Base-by-base conservation (phyloP, 306 rosid genomes). In the Quercus variabilis region DNA sequence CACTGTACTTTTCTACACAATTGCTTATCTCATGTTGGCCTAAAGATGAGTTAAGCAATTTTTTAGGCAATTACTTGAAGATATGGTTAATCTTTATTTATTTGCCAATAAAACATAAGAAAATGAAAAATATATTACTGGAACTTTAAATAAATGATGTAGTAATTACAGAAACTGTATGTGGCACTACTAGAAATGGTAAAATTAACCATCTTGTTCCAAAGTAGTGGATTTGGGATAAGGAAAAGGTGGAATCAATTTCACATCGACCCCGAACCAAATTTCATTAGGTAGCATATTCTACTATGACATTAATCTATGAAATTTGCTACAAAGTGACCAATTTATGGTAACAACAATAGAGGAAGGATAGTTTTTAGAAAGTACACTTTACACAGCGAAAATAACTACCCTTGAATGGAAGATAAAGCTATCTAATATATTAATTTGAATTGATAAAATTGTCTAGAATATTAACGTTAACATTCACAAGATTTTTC, bases 281-380 rank as follows among this genome's bases (percentile, higher is more conserved):
- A 83, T 68, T 73, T 79, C 46, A 43, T 67, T 26, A 68, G 35
- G 58, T 54, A 75, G 49, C 56, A 51, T 38, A 69, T 76, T 68
- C 83, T 74, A 49, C 12, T 33, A 35, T 60, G 58, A 59, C 30
- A 25, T 74, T 59, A 13, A 43, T 20, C 75, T 41, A 64, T 26
- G 79, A 67, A 64, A 18, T 49, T 74, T 74, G 68, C 41, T 5
- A 54, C 43, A 31, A 77, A 73, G 71, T 21, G 55, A 62, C 69
- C 67, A 70, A 52, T 35, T 41, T 71, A 82, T 62, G 69, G n/a
- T 3, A 0, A 12, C 69, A 62, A 62, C 69, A 58, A 10, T 14
- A 26, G 23, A n/a, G 63, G 25, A 57, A 57, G 1, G 26, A 20
- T 38, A 57, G 14, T 8, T 20, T 57, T 15, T 57, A 71, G 35